Base-by-base conservation (phyloP, 345 rosid genomes). In the Eutrema heterophyllum region DNA sequence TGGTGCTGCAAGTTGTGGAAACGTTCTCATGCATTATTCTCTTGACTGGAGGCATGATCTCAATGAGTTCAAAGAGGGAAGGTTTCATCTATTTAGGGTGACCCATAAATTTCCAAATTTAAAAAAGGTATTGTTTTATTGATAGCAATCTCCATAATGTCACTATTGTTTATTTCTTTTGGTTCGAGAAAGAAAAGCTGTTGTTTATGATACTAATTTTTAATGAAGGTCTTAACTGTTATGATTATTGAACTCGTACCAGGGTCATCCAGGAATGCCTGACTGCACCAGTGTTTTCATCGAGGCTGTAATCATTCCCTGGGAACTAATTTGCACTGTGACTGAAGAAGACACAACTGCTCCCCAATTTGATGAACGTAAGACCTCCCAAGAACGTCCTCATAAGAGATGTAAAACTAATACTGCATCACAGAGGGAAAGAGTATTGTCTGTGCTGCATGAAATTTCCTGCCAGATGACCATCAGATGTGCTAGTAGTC, bases 241-340 rank as follows among this genome's bases (percentile, higher is more conserved):
- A 10, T 65, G 16, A 67, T 21, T 67, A 26, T 69, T 67, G 83
- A 50, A 38, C 26, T 81, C 85, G 87, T 81, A 77, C 81, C 82
- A 72, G 77, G 83, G 73, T 68, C 84, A 78, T 62, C 81, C 76
- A 55, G 68, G 75, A 66, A 64, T 76, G 72, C 72, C 80, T 33
- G 79, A 83, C 14, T 72, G 74, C 32, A 68, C 78, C 55, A 70
- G 81, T 52, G 59, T 77, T 63, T 88, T 88, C 77, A 81, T 80
- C 21, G 98, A 93, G 87, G 96, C 88, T 43, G 38, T 81, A 39
- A 49, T 91, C 79, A 71, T 89, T 77, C 95, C 97, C 43, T 91
- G 90, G 94, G 84, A 84, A 76, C 79, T 94, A 66, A 74, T 78
- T 80, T 83, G 91, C 76, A 33, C 76, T 69, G 85, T 67, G 59